Evolutionary conservation across 2,329 filamentous ascomycete species (phyloP).

Genomic region (Aspergillus brunneoviolaceus): DNA sequence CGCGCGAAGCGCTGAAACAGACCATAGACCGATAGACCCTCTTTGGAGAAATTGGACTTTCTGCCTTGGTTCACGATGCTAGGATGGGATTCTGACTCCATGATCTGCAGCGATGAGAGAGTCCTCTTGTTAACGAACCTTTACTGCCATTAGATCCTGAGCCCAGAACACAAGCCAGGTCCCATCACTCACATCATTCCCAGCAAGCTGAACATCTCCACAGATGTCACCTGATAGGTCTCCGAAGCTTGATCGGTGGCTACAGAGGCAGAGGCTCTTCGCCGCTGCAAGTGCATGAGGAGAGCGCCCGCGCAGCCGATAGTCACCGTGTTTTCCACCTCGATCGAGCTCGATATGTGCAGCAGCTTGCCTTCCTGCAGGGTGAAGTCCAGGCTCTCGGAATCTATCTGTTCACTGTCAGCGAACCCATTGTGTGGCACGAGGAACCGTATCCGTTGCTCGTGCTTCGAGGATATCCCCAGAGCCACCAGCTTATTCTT

Average conservation of each 20-base stretch:
- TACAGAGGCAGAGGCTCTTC: slow-evolving; percentile 62
- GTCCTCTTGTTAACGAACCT: slow-evolving; percentile 85
- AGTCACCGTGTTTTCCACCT: slow-evolving; percentile 72
- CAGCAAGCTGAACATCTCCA: slow-evolving; percentile 74
- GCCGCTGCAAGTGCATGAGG: slow-evolving; percentile 72
- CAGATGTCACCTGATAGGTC: slow-evolving; percentile 60
- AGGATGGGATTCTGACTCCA: slow-evolving; percentile 79
- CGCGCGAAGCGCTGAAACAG: slow-evolving; percentile 72
- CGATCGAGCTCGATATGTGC: slow-evolving; percentile 67
- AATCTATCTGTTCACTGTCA: slow-evolving; percentile 40
- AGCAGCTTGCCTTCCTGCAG: slow-evolving; percentile 64
- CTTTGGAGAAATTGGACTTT: slow-evolving; percentile 66
- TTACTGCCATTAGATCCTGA: slow-evolving; percentile 23
- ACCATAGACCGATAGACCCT: slow-evolving; percentile 79
- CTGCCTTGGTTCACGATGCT: slow-evolving; percentile 74
- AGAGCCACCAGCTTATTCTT: slow-evolving; percentile 65
- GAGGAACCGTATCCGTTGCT: slow-evolving; percentile 56
- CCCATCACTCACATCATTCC: slow-evolving; percentile 55
- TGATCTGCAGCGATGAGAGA: slow-evolving; percentile 77
- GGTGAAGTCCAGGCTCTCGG: slow-evolving; percentile 47
- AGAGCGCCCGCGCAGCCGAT: slow-evolving; percentile 86
- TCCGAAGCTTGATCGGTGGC: slow-evolving; percentile 57
- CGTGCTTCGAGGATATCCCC: slow-evolving; percentile 50
- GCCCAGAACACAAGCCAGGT: neutral
- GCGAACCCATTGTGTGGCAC: slow-evolving; percentile 58